Evolutionary conservation across 768 basidiomycete genomes (phyloP).

Genomic region (Albatrellus ellisii): DNA sequence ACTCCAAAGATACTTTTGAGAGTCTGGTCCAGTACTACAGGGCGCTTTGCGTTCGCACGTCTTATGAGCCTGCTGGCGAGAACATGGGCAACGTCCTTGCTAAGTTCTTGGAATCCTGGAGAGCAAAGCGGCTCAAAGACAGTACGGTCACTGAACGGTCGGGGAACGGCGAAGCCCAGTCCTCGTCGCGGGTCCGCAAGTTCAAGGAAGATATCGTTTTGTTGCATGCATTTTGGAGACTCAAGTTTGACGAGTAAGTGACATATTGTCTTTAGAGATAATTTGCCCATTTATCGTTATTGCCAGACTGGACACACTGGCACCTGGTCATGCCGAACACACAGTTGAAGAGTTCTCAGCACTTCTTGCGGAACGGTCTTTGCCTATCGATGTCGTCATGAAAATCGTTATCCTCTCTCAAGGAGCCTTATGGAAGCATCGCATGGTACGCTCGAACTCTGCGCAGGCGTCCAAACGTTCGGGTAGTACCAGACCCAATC

Average conservation of each 20-base stretch:
- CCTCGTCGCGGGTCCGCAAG: conserved; percentile 33
- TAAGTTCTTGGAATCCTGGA: conserved; percentile 53
- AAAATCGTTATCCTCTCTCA: conserved; percentile 63
- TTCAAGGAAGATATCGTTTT: conserved; percentile 69
- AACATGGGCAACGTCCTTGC: conserved; percentile 67
- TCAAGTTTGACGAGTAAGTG: conserved; percentile 42
- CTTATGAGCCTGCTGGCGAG: conserved; percentile 79
- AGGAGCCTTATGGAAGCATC: conserved; percentile 75
- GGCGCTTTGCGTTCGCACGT: conserved; percentile 73
- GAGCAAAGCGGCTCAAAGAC: conserved; percentile 23
- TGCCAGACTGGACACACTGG: conserved; percentile 34
- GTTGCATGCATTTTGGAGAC: conserved; percentile 64
- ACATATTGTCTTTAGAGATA: conserved; percentile 6
- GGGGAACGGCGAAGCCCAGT: conserved; percentile 29
- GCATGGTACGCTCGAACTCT: conserved; percentile 48
- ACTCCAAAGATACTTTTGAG: conserved; percentile 69
- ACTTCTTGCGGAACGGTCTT: conserved; percentile 52
- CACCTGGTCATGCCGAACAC: conserved; percentile 31
- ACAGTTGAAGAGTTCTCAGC: conserved; percentile 43
- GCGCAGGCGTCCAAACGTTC: conserved; percentile 13
- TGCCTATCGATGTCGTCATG: conserved; percentile 66
- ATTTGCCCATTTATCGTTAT: conserved; percentile 8
- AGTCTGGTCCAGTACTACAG: conserved; percentile 84
- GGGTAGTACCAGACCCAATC: conserved; percentile 5
- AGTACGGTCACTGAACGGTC: conserved; percentile 23